These are phyloP conservation scores for Lepidium didymum DNA, from an alignment of 345 rosid genomes.

Conservation along the genomic window DNA sequence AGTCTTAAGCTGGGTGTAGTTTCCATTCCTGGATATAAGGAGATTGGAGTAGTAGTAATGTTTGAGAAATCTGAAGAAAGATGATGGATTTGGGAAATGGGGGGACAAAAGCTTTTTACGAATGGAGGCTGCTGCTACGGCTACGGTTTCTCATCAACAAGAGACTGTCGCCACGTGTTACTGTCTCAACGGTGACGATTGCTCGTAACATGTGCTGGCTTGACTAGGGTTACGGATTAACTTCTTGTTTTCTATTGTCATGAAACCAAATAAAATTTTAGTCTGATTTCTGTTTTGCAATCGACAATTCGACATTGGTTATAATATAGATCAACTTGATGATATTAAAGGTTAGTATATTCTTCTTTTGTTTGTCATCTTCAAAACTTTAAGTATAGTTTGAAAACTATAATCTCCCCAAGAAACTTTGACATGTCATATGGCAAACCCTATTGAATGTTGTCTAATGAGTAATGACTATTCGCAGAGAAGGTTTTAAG, in stretches of 20 bases:
- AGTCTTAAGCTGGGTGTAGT: neutral
- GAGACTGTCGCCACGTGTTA: conserved; percentile 19
- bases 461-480: too few relatives aligned
- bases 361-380: too few relatives aligned
- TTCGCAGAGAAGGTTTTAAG: neutral
- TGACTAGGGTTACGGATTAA: conserved; percentile 18
- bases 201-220: conserved; percentile 2
- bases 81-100: conserved; percentile 2
- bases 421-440: too few relatives aligned
- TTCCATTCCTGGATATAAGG: neutral
- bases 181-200: conserved; percentile 13
- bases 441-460: too few relatives aligned
- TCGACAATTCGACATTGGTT: too few relatives aligned
- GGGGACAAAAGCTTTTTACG: neutral
- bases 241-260: neutral
- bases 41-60: neutral
- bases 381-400: too few relatives aligned
- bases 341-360: too few relatives aligned
- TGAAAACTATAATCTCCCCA: too few relatives aligned
- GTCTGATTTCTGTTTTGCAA: too few relatives aligned
- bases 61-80: neutral
- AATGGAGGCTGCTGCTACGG: conserved; percentile 23
- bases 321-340: too few relatives aligned
- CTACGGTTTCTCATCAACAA: conserved; percentile 15
- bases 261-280: neutral